phyloP scores from a whole-genome alignment of 176 grass and related monocot species.

The Oryza officinalis region DNA sequence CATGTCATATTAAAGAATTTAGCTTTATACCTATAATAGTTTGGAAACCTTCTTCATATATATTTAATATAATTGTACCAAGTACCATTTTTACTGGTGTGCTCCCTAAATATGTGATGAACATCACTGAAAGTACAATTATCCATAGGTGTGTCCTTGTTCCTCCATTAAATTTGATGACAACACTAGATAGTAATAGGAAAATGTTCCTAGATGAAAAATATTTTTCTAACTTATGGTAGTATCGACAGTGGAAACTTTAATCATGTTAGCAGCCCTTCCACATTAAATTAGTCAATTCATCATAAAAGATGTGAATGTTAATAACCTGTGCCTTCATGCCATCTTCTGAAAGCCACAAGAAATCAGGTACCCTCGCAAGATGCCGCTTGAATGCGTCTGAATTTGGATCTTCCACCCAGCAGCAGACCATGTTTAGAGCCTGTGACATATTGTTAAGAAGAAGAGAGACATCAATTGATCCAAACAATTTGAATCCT shows the following conservation, averaged over 20 bases:
- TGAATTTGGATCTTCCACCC: slow-evolving; percentile 72
- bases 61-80: background rate
- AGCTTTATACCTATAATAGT: background rate
- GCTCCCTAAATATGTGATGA: background rate
- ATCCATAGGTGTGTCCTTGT: background rate
- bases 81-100: background rate
- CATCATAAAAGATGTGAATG: background rate
- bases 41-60: background rate
- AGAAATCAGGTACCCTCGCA: slow-evolving; percentile 67
- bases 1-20: background rate
- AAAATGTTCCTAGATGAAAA: background rate
- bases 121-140: background rate
- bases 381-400: slow-evolving; percentile 73
- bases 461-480: background rate
- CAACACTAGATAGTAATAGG: background rate
- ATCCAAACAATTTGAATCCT: background rate
- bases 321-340: slow-evolving; percentile 74
- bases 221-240: background rate
- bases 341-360: slow-evolving; percentile 90
- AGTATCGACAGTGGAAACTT: background rate
- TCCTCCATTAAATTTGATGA: background rate
- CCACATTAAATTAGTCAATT: background rate
- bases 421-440: slow-evolving; percentile 78
- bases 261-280: background rate
- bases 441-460: slow-evolving; percentile 29